phyloP scores from a whole-genome alignment of 768 basidiomycete species.

The Auricularia sp. region DNA sequence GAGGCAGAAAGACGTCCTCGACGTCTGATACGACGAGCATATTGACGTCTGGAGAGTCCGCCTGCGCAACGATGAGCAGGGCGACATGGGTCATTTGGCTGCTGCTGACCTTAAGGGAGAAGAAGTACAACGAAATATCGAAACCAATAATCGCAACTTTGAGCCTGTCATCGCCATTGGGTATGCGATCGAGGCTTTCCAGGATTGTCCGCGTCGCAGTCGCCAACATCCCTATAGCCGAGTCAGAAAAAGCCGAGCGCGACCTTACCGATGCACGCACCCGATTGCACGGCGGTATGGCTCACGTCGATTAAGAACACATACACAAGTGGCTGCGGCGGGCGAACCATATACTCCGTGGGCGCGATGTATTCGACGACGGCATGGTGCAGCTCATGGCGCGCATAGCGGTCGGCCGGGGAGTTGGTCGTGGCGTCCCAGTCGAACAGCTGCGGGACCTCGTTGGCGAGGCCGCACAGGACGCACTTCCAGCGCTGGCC shows the following conservation, averaged over 20 bases:
- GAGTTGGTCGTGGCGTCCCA: conserved; percentile 93
- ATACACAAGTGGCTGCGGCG: conserved; percentile 95
- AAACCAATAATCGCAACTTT: conserved; percentile 90
- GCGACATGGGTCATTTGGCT: conserved; percentile 39
- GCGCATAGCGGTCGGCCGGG: conserved; percentile 89
- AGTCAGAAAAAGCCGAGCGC: background rate
- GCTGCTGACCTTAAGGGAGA: conserved; percentile 45
- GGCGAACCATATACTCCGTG: conserved; percentile 98
- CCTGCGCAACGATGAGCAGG: conserved; percentile 24
- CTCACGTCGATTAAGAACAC: conserved; percentile 96
- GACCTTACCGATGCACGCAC: conserved; percentile 26
- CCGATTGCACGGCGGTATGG: conserved; percentile 81
- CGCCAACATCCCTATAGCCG: conserved; percentile 79
- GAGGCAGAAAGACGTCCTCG: conserved; percentile 95
- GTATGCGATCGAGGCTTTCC: conserved; percentile 89
- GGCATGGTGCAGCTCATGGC: conserved; percentile 85
- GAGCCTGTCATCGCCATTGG: conserved; percentile 87
- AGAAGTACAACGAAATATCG: conserved; percentile 91
- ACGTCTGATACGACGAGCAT: conserved; percentile 98
- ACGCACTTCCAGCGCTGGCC: conserved; percentile 99
- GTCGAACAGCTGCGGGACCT: conserved; percentile 96
- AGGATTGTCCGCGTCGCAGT: conserved; percentile 94
- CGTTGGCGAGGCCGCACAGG: conserved; percentile 97
- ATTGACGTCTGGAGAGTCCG: conserved; percentile 63
- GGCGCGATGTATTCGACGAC: conserved; percentile 97